These are phyloP conservation scores for Kentomonas sorsogonicus DNA, from an alignment of 208 protist genomes.

Conservation along the genomic window DNA sequence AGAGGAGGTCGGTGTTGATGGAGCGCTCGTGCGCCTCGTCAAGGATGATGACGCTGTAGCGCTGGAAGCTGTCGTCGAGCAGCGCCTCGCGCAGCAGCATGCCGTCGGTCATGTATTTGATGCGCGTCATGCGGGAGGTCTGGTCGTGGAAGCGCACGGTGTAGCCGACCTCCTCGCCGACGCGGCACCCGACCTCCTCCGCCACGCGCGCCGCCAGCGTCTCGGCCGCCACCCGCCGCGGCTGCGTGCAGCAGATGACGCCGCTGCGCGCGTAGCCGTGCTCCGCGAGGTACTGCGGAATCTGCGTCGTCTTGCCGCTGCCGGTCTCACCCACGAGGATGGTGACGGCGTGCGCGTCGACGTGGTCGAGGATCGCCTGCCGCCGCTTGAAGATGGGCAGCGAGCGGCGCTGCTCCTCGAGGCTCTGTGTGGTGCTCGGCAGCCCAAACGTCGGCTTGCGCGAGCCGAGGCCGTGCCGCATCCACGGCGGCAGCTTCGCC, in stretches of 20 bases:
- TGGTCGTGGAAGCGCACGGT: slow-evolving; percentile 98
- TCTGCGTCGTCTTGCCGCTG: slow-evolving; percentile 97
- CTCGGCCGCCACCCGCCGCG: slow-evolving; percentile 98
- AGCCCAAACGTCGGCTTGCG: slow-evolving; percentile 72
- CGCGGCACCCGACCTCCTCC: slow-evolving; percentile 96
- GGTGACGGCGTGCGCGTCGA: slow-evolving; percentile 79
- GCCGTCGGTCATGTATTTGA: slow-evolving; percentile 99
- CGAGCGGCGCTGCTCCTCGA: slow-evolving; percentile 73
- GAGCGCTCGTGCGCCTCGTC: slow-evolving; percentile 99
- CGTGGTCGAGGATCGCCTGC: slow-evolving; percentile 85
- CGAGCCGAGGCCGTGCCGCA: slow-evolving; percentile 65
- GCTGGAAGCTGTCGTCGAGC: slow-evolving; percentile 90
- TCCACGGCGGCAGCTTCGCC: slow-evolving; percentile 72
- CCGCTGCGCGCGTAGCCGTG: slow-evolving; percentile 72
- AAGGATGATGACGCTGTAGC: slow-evolving; percentile 98
- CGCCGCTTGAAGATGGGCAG: slow-evolving; percentile 95
- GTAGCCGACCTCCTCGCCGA: slow-evolving; percentile 99
- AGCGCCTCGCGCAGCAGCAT: slow-evolving; percentile 98
- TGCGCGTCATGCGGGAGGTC: slow-evolving; percentile 93
- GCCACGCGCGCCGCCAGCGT: slow-evolving; percentile 98
- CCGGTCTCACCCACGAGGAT: slow-evolving; percentile 95
- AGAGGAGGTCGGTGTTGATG: slow-evolving; percentile 98
- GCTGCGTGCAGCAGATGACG: slow-evolving; percentile 95
- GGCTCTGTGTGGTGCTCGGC: slow-evolving; percentile 36
- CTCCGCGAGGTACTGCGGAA: slow-evolving; percentile 93